Evolutionary conservation across 176 grass and related monocot genomes (phyloP).

Genomic region (Musa itinerans): DNA sequence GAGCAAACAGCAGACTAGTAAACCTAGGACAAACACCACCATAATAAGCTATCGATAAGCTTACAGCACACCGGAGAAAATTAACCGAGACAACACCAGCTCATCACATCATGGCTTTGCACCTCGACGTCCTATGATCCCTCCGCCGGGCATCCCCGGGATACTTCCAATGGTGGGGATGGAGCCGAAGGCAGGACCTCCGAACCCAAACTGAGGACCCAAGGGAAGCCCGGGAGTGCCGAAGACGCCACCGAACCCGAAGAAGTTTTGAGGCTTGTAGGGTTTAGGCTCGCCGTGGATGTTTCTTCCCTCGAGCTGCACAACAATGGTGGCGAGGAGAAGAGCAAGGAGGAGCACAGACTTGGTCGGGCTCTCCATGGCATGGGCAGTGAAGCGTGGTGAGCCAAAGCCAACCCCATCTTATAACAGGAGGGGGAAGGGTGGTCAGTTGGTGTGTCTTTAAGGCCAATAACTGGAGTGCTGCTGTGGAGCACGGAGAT

Average conservation of each 20-base stretch:
- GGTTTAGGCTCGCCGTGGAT: neutral
- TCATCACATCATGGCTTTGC: neutral
- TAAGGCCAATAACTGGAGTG: too few species aligned
- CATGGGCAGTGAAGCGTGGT: too few species aligned
- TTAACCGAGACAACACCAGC: neutral
- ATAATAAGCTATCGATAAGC: neutral
- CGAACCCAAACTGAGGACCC: neutral
- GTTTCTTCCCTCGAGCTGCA: neutral
- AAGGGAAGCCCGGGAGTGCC: neutral
- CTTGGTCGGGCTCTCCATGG: neutral
- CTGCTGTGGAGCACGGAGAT: too few species aligned
- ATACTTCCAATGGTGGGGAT: neutral
- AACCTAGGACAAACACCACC: too few species aligned
- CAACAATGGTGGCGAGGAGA: neutral
- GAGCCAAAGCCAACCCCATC: too few species aligned
- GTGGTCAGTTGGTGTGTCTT: too few species aligned
- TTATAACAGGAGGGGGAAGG: too few species aligned
- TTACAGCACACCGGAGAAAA: neutral
- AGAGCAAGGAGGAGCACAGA: neutral
- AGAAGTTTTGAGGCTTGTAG: neutral
- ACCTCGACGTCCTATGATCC: neutral
- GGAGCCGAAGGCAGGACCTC: too few species aligned
- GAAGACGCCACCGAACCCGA: neutral
- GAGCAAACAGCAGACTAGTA: too few species aligned
- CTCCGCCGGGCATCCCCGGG: neutral